A percentile compares a stretch with the other conserved stretches of the same genome.
Evolutionary conservation across 2,329 filamentous ascomycete species (phyloP).

Genomic region (Colletotrichum camelliae): DNA sequence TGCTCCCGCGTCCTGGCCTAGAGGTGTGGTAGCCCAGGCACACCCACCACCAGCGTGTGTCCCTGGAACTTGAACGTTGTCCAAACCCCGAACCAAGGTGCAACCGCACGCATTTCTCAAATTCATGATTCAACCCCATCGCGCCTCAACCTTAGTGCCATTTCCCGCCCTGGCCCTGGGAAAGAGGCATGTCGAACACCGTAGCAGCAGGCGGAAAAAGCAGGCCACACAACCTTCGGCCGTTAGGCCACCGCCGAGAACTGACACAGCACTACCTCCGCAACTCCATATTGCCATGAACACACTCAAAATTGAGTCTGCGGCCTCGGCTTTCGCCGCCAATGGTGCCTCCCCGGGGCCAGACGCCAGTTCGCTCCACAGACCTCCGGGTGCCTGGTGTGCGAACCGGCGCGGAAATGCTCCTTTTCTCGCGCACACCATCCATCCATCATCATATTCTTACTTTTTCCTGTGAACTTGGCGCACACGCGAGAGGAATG

Average conservation of each 20-base stretch:
- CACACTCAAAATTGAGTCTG: not conserved
- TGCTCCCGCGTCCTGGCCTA: not conserved
- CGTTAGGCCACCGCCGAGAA: not conserved
- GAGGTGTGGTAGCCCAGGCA: not conserved
- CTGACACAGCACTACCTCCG: not conserved
- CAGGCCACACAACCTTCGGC: not conserved
- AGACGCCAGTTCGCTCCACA: not conserved
- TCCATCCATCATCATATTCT: not conserved
- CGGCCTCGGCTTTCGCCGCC: not conserved
- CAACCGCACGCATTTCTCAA: not conserved
- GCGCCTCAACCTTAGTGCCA: constrained; percentile 1
- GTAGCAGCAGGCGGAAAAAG: not conserved
- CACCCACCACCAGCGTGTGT: not conserved
- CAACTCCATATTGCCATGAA: not conserved
- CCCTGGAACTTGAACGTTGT: not conserved
- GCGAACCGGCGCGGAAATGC: not conserved
- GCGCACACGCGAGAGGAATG: constrained; percentile 3
- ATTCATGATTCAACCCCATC: not conserved
- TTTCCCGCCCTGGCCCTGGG: not conserved
- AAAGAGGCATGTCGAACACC: not conserved
- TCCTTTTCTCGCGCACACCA: not conserved
- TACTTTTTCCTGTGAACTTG: not conserved
- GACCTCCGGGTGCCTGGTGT: not conserved
- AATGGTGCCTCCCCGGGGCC: not conserved
- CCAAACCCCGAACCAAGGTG: not conserved